Conservation (phyloP, 192 early-diverging fungal genomes). For the Coemansia sp. region DNA sequence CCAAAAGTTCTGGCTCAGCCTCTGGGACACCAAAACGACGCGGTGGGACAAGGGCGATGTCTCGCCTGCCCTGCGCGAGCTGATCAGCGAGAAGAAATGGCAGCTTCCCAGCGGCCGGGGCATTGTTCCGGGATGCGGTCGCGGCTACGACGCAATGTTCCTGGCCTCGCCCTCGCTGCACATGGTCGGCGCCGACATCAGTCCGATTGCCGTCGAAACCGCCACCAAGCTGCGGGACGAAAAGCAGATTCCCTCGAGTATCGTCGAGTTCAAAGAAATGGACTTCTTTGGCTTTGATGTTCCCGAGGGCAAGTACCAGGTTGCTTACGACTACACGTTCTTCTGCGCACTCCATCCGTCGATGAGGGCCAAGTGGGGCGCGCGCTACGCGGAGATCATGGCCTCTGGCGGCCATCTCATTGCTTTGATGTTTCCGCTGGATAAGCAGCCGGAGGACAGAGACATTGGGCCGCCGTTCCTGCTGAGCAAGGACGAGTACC, state of each 20-base stretch:
- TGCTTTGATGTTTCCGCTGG: slow-evolving; percentile 75
- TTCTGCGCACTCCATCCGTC: slow-evolving; percentile 71
- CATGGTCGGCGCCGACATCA: slow-evolving; percentile 69
- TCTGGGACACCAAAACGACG: slow-evolving; percentile 31
- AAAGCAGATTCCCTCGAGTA: slow-evolving; percentile 23
- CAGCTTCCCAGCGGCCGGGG: slow-evolving; percentile 36
- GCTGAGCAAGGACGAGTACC: slow-evolving; percentile 63
- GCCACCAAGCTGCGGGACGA: slow-evolving; percentile 54
- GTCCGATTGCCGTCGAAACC: slow-evolving; percentile 60
- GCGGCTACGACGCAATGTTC: slow-evolving; percentile 74
- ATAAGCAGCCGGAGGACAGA: slow-evolving; percentile 43
- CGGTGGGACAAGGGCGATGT: slow-evolving; percentile 48
- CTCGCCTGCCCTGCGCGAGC: slow-evolving; percentile 46
- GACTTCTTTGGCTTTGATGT: slow-evolving; percentile 74
- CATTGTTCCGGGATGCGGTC: slow-evolving; percentile 50
- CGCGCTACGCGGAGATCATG: slow-evolving; percentile 63
- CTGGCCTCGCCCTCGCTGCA: slow-evolving; percentile 57
- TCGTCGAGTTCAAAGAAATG: slow-evolving; percentile 55
- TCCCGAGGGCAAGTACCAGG: slow-evolving; percentile 59
- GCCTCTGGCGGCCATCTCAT: slow-evolving; percentile 66
- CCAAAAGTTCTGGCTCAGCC: slow-evolving; percentile 30
- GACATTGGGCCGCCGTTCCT: slow-evolving; percentile 74
- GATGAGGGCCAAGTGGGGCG: slow-evolving; percentile 63
- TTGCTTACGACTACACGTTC: slow-evolving; percentile 87
- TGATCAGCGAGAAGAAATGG: slow-evolving; percentile 48